phyloP scores from a whole-genome alignment of 331 rosid genomes.

The Quercus tomentella region DNA sequence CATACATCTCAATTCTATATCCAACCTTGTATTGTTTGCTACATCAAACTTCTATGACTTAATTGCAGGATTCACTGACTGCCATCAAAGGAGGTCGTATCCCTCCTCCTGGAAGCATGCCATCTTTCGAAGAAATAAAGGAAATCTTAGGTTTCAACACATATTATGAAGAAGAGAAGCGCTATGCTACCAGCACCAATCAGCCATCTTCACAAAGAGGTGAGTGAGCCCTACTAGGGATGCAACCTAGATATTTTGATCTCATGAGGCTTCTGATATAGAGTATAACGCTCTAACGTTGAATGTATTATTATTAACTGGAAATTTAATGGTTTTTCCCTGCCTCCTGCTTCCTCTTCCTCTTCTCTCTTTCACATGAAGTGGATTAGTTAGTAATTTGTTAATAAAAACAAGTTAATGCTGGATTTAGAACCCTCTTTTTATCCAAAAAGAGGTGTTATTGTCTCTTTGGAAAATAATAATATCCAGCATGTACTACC shows the following conservation, averaged over 20 bases:
- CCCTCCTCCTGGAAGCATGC: conserved; percentile 95
- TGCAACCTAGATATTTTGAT: neutral
- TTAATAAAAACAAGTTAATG: neutral
- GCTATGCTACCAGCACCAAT: conserved; percentile 48
- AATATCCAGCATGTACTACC: neutral
- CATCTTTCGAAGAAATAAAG: conserved; percentile 84
- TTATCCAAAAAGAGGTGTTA: neutral
- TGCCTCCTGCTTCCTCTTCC: neutral
- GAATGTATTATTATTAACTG: neutral
- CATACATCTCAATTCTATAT: neutral
- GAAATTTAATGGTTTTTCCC: neutral
- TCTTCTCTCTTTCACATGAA: neutral
- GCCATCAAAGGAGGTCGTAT: conserved; percentile 86
- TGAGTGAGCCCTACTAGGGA: conserved; percentile 16
- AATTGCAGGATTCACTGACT: conserved; percentile 64
- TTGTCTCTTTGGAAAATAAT: neutral
- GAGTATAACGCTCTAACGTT: conserved; percentile 5
- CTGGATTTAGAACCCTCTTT: neutral
- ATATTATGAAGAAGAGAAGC: conserved; percentile 93
- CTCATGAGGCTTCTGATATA: conserved; percentile 9
- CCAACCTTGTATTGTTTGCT: neutral
- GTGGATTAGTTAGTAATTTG: neutral
- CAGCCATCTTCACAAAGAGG: conserved; percentile 53
- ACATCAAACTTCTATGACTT: conserved; percentile 13
- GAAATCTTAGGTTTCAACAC: conserved; percentile 81